Percentiles rank a stretch among this genome's conserved stretches.
These are phyloP conservation scores for Nannizzia gypsea DNA, from an alignment of 2,329 filamentous ascomycete species.

Conservation along the genomic window DNA sequence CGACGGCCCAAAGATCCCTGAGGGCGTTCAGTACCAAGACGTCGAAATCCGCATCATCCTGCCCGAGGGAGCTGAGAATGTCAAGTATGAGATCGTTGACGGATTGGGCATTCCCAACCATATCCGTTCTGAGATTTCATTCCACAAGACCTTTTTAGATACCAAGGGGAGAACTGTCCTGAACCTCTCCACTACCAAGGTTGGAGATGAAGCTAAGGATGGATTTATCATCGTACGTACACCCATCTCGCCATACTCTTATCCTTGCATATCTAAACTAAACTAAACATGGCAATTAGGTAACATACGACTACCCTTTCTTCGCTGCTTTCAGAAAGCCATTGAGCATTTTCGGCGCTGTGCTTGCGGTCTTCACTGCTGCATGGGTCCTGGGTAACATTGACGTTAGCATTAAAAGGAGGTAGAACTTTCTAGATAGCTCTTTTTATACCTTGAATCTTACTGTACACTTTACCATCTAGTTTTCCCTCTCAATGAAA, in stretches of 20 bases:
- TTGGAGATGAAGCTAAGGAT: constrained; percentile 82
- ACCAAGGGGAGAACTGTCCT: constrained; percentile 78
- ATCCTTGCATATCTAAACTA: neutral
- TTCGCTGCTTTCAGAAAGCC: constrained; percentile 72
- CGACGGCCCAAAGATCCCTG: constrained; percentile 74
- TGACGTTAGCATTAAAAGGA: constrained; percentile 65
- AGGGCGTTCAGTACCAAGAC: constrained; percentile 77
- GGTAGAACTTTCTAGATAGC: constrained; percentile 22
- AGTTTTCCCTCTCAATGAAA: neutral
- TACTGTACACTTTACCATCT: neutral
- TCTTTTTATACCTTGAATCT: neutral
- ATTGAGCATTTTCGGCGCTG: constrained; percentile 61
- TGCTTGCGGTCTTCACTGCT: constrained; percentile 60
- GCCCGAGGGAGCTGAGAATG: constrained; percentile 69
- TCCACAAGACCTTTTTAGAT: constrained; percentile 88
- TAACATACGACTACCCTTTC: constrained; percentile 77
- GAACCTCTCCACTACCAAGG: constrained; percentile 66
- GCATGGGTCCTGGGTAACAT: constrained; percentile 66
- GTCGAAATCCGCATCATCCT: constrained; percentile 72
- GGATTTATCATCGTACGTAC: constrained; percentile 57
- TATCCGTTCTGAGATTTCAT: constrained; percentile 45
- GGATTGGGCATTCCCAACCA: constrained; percentile 53
- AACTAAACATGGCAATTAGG: constrained; percentile 20
- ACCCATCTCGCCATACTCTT: neutral
- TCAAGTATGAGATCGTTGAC: constrained; percentile 57